Evolutionary conservation across 78 protist species (phyloP), one percentile per base, ranked within the genome.

Genomic region (Dictyostelium citrinum): DNA sequence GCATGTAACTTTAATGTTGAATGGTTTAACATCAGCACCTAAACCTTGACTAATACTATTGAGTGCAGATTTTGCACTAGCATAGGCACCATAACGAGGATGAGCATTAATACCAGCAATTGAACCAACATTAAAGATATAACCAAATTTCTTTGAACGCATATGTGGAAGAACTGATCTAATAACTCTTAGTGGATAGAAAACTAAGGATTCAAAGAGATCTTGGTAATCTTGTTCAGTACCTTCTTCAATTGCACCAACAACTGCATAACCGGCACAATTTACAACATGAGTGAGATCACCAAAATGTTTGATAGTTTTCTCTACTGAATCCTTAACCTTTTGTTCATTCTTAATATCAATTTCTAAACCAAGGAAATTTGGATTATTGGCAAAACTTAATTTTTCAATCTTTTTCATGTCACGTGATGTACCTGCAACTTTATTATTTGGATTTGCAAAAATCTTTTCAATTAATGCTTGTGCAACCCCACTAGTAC

Each of bases 21-120:
- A 75, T 55, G 91, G 91, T 27, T 84, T 72, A n/a, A 84, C 49
- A 37, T 84, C 91, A 2, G 20, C 3, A n/a, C 72, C 83, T 5
- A 71, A 84, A 11, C 46, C 17, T 60, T 84, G 76, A 14, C 83
- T 75, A 2, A 75, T 22, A 17, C 49, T 49, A 5, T 20, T 9
- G 1, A 84, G 5, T 12, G 91, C 82, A n/a, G 29, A 46, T 39
- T 84, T 84, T 3, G 91, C 24, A 29, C 72, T 37, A 1, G 71
- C 24, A 55, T 84, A 84, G 24, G 41, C 29, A 24, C 81, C 70
- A 14, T 8, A 77, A 14, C 61, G 16, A 17, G 46, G 33, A 16
- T 77, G 29, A 8, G 67, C 83, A 27, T 8, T 41, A 31, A 41
- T 2, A 51, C 68, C 51, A 37, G 75, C 74, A 37, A 60, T 60